Conservation (phyloP, 495 filamentous ascomycete genomes). For the Aspergillus coremiiformis region DNA sequence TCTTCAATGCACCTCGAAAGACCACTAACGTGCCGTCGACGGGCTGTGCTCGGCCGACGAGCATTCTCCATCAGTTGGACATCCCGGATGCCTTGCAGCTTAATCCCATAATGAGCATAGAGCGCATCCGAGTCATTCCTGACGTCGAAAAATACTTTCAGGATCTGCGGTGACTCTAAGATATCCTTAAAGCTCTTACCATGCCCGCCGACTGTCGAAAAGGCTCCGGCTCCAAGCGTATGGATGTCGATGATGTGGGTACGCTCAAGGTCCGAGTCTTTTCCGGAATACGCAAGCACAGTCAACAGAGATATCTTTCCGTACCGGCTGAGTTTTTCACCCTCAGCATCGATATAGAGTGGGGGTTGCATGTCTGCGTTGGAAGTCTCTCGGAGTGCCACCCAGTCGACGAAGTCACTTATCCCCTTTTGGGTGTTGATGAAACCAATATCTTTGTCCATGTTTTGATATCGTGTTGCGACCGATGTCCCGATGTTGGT, state of each 20-base stretch:
- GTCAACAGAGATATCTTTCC: too few relatives aligned
- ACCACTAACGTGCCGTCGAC: constrained; percentile 26
- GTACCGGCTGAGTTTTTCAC: too few relatives aligned
- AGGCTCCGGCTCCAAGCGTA: constrained; percentile 29
- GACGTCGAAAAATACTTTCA: constrained; percentile 35
- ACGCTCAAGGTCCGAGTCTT: too few relatives aligned
- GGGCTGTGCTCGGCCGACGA: constrained; percentile 18
- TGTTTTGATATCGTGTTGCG: too few relatives aligned
- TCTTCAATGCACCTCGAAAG: constrained; percentile 41
- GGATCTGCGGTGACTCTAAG: constrained; percentile 33
- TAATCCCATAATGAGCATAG: constrained; percentile 34
- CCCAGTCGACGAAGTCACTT: too few relatives aligned
- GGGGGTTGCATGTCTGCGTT: too few relatives aligned
- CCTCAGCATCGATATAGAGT: too few relatives aligned
- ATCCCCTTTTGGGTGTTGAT: too few relatives aligned
- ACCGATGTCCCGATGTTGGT: too few relatives aligned
- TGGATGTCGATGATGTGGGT: constrained; percentile 47
- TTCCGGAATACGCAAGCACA: too few relatives aligned
- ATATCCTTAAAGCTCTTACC: constrained; percentile 42
- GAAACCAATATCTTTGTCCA: too few relatives aligned
- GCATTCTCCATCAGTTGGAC: constrained; percentile 52
- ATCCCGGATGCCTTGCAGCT: constrained; percentile 38
- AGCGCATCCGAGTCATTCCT: constrained; percentile 50
- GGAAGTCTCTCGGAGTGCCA: too few relatives aligned
- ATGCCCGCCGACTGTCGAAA: constrained; percentile 31